Evolutionary conservation across 2,329 filamentous ascomycete genomes (phyloP), one percentile per base, ranked within the genome.

Genomic region (Penicillium expansum): DNA sequence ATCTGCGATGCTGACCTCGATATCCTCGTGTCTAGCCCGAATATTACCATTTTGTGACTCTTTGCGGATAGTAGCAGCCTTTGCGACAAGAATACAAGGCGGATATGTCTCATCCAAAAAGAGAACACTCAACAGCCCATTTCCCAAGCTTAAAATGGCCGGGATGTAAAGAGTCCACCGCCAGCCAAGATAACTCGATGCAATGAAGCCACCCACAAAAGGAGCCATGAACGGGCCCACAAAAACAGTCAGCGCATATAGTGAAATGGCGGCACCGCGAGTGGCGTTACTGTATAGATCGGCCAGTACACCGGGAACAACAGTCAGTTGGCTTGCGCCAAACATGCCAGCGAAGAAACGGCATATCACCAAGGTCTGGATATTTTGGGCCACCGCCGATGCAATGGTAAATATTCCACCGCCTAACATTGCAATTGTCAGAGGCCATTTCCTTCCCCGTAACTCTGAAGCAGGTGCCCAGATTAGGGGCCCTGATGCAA

Each of bases 391-490:
- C 14, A 67, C 72, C 0, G 78, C 79, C 0, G 73, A 74, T 9
- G 72, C 76, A 38, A 81, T 75, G 24, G 74, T 77, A 63, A 81
- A 80, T 5, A 80, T 62, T 0, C 66, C 75, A 6, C 76, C 69
- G 0, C 71, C 67, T 18, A 76, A 60, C 52, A 80, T 68, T 2
- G 74, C 74, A 16, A 76, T 71, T 1, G 78, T 35, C 71, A 79
- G 57, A 72, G 83, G 42, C 82, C 77, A 54, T 74, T 79, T 85
- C 68, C 83, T 71, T 0, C 83, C 84, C 47, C 78, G 83, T 9
- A 86, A 75, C 65, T 88, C 86, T 43, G 79, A 83, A 20, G 86
- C 66, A 0, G 85, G 85, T 4, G 82, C 84, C 82, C 83, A 86
- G 2, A 88, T 63, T 16, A 88, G 61, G 0, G 86, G 85, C 0